These are phyloP conservation scores for Crithidia bombi DNA, from an alignment of 208 protist genomes.

Conservation along the genomic window DNA sequence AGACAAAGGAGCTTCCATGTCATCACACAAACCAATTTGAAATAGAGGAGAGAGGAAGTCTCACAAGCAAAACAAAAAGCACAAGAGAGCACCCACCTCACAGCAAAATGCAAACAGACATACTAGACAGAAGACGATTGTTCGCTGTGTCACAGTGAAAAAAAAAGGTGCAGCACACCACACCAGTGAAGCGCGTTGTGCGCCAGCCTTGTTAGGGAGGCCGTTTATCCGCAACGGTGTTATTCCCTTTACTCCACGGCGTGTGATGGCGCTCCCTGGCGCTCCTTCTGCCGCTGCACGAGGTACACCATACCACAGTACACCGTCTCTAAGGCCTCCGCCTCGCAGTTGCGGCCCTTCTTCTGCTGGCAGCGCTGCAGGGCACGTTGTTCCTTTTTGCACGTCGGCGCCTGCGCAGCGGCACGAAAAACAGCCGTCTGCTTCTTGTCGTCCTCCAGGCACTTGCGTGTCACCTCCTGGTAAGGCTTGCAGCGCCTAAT, in stretches of 20 bases:
- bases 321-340: slow-evolving; percentile 77
- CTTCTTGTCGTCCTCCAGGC: slow-evolving; percentile 83
- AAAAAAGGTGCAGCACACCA: no score
- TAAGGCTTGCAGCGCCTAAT: slow-evolving; percentile 78
- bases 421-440: slow-evolving; percentile 75
- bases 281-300: slow-evolving; percentile 65
- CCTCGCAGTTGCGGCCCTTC: slow-evolving; percentile 68
- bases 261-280: slow-evolving; percentile 12
- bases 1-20: not conserved
- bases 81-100: not conserved
- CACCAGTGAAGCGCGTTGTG: no score
- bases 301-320: slow-evolving; percentile 89
- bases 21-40: not conserved
- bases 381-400: slow-evolving; percentile 59
- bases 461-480: slow-evolving; percentile 60
- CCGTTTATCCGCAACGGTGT: no score
- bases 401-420: slow-evolving; percentile 60
- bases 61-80: not conserved
- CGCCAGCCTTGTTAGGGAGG: no score
- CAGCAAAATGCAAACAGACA: no score
- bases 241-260: slow-evolving; percentile 7
- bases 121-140: no score
- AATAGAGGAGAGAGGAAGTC: not conserved
- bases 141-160: no score
- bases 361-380: slow-evolving; percentile 59